Conservation (phyloP, 257 asterid genomes). For the Solanum chmielewskii region DNA sequence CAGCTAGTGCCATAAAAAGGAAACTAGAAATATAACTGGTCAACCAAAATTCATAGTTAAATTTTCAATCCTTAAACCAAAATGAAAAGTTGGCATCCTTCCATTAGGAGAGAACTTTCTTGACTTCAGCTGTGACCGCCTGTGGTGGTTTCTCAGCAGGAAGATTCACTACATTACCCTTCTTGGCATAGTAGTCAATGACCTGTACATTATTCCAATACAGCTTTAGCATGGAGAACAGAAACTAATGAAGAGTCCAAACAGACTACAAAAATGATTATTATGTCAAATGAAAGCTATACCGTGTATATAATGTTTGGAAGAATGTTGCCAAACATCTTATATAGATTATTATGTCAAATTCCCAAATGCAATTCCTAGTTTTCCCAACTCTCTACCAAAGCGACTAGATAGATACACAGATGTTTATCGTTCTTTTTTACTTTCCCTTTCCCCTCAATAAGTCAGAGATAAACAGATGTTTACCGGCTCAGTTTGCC, state of each 20-base stretch:
- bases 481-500: slow-evolving; percentile 81
- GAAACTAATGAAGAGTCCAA: neutral
- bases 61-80: neutral
- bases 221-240: neutral
- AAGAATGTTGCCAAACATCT: neutral
- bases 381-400: neutral
- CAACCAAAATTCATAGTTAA: neutral
- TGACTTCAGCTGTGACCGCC: slow-evolving; percentile 51
- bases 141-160: slow-evolving; percentile 73
- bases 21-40: neutral
- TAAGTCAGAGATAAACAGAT: neutral
- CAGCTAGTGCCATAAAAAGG: neutral
- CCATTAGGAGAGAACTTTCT: slow-evolving; percentile 53
- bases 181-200: slow-evolving; percentile 45
- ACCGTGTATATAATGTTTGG: neutral
- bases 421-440: neutral
- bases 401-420: neutral
- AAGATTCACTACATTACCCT: slow-evolving; percentile 53
- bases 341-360: neutral
- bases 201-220: slow-evolving; percentile 32
- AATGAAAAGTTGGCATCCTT: neutral
- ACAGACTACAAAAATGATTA: neutral
- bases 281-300: neutral
- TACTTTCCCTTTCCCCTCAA: neutral
- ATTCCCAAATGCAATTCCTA: neutral